Base-by-base conservation (phyloP, 2,329 filamentous ascomycete genomes). In the Dothistroma septosporum region DNA sequence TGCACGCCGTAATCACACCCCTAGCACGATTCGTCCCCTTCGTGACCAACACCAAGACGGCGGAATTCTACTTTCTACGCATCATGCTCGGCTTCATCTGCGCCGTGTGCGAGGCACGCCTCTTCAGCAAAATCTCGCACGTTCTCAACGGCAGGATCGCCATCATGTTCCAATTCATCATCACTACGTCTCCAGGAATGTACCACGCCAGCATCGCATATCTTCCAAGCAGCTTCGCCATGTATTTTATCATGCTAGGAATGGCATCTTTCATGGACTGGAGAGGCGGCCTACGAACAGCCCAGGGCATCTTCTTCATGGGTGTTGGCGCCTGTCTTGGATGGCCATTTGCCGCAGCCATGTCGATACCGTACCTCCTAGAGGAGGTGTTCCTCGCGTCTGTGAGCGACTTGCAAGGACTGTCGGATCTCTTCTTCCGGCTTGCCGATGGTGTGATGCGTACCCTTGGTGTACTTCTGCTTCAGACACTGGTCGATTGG, bases 171-270 rank as follows among this genome's bases (percentile, higher is more conserved):
- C 77, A 96, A 61, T 79, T 93, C 63, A 85, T 89, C 48, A 87
- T 89, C 61, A 78, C 91, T 54, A 86, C 88, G 60, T 95, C 89
- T 63, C 90, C 94, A 0, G 94, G 94, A 48, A 95, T 96, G 82
- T 97, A 96, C 73, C 91, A 97, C 75, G 89, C 94, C 4, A 91
- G 91, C 60, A 84, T 89, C 1, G 87, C 93, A 6, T 97, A 90
- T 72, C 80, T 99, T 5, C 94, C 94, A 0, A 96, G 92, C 9
- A 96, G 89, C 75, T 99, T 99, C 72, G 89, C 94, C 71, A 99
- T 99, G 94, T 97, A 95, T 74, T 90, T 87, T 61, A 87, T 86
- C 14, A 94, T 94, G 82, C 80, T 97, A 8, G 94, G 92, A 11
- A 85, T 92, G 58, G 85, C 92, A 1, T 86, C 91, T 0, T 99